These are phyloP conservation scores for Ogataea pignaliae DNA, from an alignment of 805 yeast species.

Conservation along the genomic window DNA sequence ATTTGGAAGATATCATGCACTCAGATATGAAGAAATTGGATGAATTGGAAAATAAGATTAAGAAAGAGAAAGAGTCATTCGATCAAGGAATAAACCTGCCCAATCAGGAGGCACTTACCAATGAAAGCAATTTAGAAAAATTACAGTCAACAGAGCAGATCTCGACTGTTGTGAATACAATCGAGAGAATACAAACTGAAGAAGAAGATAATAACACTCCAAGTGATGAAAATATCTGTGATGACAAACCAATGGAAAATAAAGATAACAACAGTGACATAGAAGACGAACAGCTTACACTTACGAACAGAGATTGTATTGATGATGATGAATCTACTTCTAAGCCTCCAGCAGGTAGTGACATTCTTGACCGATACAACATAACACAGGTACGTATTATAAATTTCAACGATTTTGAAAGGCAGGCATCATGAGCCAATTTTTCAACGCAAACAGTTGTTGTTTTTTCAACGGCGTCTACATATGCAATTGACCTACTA, in stretches of 20 bases:
- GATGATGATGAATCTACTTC: slow-evolving; percentile 4
- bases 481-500: neutral
- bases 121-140: neutral
- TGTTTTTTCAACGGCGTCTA: too few relatives aligned
- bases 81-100: slow-evolving; percentile 54
- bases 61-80: slow-evolving; percentile 36
- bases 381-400: neutral
- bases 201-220: too few relatives aligned
- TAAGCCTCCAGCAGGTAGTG: neutral
- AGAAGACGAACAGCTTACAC: neutral
- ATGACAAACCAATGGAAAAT: neutral
- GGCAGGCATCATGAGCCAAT: too few relatives aligned
- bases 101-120: neutral
- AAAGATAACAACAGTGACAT: neutral
- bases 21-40: slow-evolving; percentile 4
- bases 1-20: slow-evolving; percentile 5
- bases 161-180: too few relatives aligned
- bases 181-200: too few relatives aligned
- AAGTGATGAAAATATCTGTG: neutral
- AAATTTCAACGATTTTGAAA: too few relatives aligned
- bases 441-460: too few relatives aligned
- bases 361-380: slow-evolving; percentile 3
- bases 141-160: neutral
- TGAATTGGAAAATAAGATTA: slow-evolving; percentile 3
- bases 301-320: slow-evolving; percentile 7